Conservation (phyloP, 805 yeast species). For the Starmerella tilneyi region DNA sequence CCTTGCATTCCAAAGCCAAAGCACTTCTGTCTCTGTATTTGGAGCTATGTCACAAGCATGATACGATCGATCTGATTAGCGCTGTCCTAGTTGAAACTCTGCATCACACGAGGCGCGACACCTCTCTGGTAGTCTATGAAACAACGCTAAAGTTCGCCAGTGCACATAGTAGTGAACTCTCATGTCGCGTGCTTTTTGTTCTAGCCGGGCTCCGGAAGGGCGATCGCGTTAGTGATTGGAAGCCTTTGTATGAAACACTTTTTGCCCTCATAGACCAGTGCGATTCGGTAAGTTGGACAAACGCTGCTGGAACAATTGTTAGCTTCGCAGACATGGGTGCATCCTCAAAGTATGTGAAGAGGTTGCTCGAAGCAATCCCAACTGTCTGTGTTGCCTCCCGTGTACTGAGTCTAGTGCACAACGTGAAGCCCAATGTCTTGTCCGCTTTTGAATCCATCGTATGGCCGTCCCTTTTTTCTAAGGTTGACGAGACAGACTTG, state of each 20-base stretch:
- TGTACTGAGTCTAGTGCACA: neutral
- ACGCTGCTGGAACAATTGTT: slow-evolving; percentile 18
- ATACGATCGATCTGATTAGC: neutral
- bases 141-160: slow-evolving; percentile 3
- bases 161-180: slow-evolving; percentile 2
- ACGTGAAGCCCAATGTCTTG: neutral
- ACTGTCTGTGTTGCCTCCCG: neutral
- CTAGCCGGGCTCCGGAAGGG: slow-evolving; percentile 33
- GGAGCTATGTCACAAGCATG: slow-evolving; percentile 9
- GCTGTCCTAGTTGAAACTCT: slow-evolving; percentile 26
- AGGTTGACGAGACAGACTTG: neutral
- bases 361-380: neutral
- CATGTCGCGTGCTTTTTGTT: slow-evolving; percentile 23
- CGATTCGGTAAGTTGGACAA: slow-evolving; percentile 7
- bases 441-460: neutral
- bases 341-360: neutral
- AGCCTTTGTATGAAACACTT: slow-evolving; percentile 12
- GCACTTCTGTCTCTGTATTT: slow-evolving; percentile 35
- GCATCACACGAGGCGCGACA: slow-evolving; percentile 29
- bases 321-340: slow-evolving; percentile 21
- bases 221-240: slow-evolving; percentile 32
- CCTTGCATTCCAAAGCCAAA: slow-evolving; percentile 63
- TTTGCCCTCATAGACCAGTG: neutral
- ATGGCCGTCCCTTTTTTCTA: neutral
- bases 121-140: slow-evolving; percentile 27